A percentile compares a stretch with the other conserved stretches of the same genome.
phyloP scores from a whole-genome alignment of 2,329 filamentous ascomycete genomes.

The Penicillium sp. region DNA sequence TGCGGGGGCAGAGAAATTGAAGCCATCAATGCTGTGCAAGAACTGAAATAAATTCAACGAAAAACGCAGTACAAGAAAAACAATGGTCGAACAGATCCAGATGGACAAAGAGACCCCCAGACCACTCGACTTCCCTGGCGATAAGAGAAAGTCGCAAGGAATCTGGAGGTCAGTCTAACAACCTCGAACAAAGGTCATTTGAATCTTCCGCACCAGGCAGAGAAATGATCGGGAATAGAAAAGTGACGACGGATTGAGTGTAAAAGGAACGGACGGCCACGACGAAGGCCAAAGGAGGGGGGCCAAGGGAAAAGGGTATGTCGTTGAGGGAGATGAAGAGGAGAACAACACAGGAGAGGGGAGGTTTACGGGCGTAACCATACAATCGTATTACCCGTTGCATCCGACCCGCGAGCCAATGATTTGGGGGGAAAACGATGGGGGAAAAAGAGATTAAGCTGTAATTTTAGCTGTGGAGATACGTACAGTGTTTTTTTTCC shows the following conservation, averaged over 20 bases:
- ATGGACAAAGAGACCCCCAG: conserved; percentile 26
- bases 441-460: conserved; percentile 2
- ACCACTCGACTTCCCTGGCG: conserved; percentile 22
- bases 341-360: conserved; percentile 14
- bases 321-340: conserved; percentile 17
- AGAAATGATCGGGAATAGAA: conserved; percentile 2
- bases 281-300: conserved; percentile 23
- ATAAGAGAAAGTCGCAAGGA: conserved; percentile 20
- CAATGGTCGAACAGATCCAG: conserved; percentile 19
- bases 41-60: conserved; percentile 4
- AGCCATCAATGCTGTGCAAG: conserved; percentile 31
- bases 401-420: conserved; percentile 3
- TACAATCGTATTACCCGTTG: conserved; percentile 8
- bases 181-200: conserved; percentile 22
- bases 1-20: conserved; percentile 39
- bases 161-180: conserved; percentile 26
- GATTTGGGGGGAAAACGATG: not conserved
- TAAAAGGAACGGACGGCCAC: conserved; percentile 28
- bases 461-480: not conserved
- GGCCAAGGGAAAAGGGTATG: conserved; percentile 7
- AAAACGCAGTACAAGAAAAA: conserved; percentile 6
- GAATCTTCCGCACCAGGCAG: conserved; percentile 30
- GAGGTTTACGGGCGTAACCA: not conserved
- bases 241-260: not conserved
- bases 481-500: not conserved